Base-by-base conservation (phyloP, 108 stramenopile genomes). In the Epipyxis sp. region DNA sequence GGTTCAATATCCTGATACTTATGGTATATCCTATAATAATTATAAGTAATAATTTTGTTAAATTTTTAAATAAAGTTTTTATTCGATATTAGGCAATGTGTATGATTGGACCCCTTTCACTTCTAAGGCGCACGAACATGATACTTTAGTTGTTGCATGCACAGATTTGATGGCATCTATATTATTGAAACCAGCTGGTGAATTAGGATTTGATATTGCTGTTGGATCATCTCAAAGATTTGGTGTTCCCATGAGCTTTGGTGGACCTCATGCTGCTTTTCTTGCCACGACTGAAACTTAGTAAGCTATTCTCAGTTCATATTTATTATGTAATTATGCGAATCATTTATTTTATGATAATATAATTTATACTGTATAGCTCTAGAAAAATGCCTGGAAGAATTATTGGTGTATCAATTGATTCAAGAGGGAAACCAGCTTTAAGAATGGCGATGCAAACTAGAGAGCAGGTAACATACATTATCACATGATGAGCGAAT, bases 371-470 rank as follows among this genome's bases (percentile, higher is more conserved):
- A 13, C 20, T 50, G 46, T 20, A 13, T 50, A 50, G 46, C 86
- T 91, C 92, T 29, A 91, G 98, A 37, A 93, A 94, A 78, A 97
- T 99, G 96, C 96, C 98, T 1, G 98, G 95, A 1, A 90, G 98
- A 58, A 94, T 99, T 79, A 99, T 99, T 83, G 98, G 89, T 59
- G 89, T 86, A 37, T 80, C 80, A 1, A 83, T 94, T 54, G 98
- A 99, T 82, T 87, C 91, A 43, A 72, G 87, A 35, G 94, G 94
- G 25, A 93, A 94, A 61, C 95, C 94, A 0, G 94, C 94, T 62
- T 88, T 98, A 41, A 90, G 98, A n/a, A 98, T 99, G 97, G 97
- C 98, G 42, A 97, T 99, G 96, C 98, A 99, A 86, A 98, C 95
- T 34, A 90, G 95, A 43, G 97, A 95, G 86, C 97, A n/a, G n/a